Conservation (phyloP, 352 stramenopile genomes). For the Discostella stelligera region DNA sequence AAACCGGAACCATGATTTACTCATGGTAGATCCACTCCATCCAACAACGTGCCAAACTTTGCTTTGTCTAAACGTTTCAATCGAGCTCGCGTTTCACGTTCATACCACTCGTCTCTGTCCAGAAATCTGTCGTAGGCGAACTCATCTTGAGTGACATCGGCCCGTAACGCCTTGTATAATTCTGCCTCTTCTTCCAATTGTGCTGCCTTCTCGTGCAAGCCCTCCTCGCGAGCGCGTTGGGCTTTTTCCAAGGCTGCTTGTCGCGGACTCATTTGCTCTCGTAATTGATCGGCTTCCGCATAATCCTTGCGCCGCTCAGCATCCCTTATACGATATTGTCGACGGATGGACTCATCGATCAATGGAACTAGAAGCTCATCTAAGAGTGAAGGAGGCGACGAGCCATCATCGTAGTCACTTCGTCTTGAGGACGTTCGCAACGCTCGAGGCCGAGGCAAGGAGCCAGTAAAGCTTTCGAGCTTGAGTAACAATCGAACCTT, state of each 20-base stretch:
- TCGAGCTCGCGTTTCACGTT: conserved; percentile 58
- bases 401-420: conserved; percentile 12
- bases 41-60: conserved; percentile 66
- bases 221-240: conserved; percentile 39
- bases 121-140: conserved; percentile 75
- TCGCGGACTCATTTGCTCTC: conserved; percentile 50
- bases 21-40: conserved; percentile 65
- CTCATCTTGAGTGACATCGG: conserved; percentile 82
- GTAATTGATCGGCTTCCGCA: conserved; percentile 50
- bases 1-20: neutral
- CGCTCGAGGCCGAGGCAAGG: conserved; percentile 61
- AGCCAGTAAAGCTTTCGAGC: conserved; percentile 69
- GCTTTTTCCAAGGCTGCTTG: conserved; percentile 64
- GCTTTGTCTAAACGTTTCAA: conserved; percentile 61
- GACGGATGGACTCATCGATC: conserved; percentile 80
- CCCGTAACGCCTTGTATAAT: conserved; percentile 62
- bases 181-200: conserved; percentile 67
- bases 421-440: conserved; percentile 25
- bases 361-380: conserved; percentile 79
- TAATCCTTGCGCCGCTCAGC: conserved; percentile 58
- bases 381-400: conserved; percentile 55
- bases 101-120: conserved; percentile 84
- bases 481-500: conserved; percentile 70
- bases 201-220: conserved; percentile 43
- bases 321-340: conserved; percentile 71